Base-by-base conservation (phyloP, 208 protist species). In the Acanthamoeba pearcei region DNA sequence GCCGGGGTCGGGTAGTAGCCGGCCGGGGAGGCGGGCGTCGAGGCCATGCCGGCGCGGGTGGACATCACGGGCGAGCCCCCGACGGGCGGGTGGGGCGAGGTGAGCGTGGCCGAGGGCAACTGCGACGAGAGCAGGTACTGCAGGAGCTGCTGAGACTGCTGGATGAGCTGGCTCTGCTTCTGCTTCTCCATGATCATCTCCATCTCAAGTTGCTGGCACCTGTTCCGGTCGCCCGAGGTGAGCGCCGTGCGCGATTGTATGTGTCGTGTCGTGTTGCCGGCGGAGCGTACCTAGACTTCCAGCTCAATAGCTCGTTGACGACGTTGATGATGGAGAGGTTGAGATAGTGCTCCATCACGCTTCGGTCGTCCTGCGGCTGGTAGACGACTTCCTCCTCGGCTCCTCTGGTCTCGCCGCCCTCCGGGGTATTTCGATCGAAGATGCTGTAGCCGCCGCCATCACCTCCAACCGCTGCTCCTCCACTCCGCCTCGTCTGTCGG, bases 101-200 rank as follows among this genome's bases (percentile, higher is more conserved):
- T 35, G 49, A 60, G 46, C 62, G 17, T 51, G 19, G 35, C 22
- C 24, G 76, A 62, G 15, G 76, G 5, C 35, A 57, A 8, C 29
- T 85, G 76, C 9, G 76, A 60, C 22, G 76, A 85, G 5, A 85
- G 38, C 76, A 35, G n/a, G 29, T 85, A 85, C 46, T 85, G 76
- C 76, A 85, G 29, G 46, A 85, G 76, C 76, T 85, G 76, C 76
- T 85, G 76, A 9, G 76, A 85, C 49, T 85, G 76, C 46, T 85
- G 76, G 35, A 85, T 85, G 27, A 85, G 49, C 19, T 85, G 76
- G 76, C 76, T 85, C 46, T 85, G 76, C 76, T 85, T 85, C 76
- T 85, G 76, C 49, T 85, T 85, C 49, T 85, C 76, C 76, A 85
- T 38, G 13, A 85, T 85, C 46, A 85, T 51, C 76, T 85, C 76